A percentile compares a stretch with the other conserved stretches of the same genome.
Evolutionary conservation across 179 eudicot genomes (phyloP).

Genomic region (Pouteria campechiana): DNA sequence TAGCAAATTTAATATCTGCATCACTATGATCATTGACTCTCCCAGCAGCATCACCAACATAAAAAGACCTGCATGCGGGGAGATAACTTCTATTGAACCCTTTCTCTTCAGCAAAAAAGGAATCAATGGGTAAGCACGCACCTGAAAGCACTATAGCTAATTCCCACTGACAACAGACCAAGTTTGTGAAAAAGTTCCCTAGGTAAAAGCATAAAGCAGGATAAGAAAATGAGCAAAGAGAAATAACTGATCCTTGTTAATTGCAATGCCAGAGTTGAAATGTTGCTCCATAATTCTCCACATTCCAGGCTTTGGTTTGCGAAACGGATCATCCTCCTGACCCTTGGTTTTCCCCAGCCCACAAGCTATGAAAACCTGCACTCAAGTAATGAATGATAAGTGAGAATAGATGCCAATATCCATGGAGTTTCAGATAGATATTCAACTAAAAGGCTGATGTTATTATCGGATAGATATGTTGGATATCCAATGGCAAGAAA

Average conservation of each 20-base stretch:
- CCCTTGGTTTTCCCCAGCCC: slow-evolving; percentile 44
- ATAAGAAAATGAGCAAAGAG: slow-evolving; percentile 4
- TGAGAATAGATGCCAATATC: too few relatives aligned
- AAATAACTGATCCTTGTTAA: slow-evolving; percentile 74
- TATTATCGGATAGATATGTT: too few relatives aligned
- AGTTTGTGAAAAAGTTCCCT: neutral
- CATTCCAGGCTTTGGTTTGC: slow-evolving; percentile 92
- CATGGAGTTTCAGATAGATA: too few relatives aligned
- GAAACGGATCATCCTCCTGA: slow-evolving; percentile 45
- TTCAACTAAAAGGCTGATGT: too few relatives aligned
- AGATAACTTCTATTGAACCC: slow-evolving; percentile 1
- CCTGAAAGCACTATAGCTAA: neutral
- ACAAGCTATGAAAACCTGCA: slow-evolving; percentile 92
- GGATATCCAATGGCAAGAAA: too few relatives aligned
- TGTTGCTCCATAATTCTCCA: slow-evolving; percentile 80
- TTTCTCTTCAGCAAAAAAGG: neutral
- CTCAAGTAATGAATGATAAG: neutral
- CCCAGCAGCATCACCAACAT: slow-evolving; percentile 98
- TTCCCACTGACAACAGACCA: too few relatives aligned
- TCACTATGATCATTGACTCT: slow-evolving; percentile 70
- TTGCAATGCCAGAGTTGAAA: slow-evolving; percentile 74
- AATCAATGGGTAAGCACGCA: neutral
- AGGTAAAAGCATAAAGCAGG: neutral
- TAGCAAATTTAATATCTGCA: slow-evolving; percentile 82
- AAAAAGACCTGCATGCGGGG: slow-evolving; percentile 55